Base-by-base conservation (phyloP, 345 rosid species). In the Brassica rapa region DNA sequence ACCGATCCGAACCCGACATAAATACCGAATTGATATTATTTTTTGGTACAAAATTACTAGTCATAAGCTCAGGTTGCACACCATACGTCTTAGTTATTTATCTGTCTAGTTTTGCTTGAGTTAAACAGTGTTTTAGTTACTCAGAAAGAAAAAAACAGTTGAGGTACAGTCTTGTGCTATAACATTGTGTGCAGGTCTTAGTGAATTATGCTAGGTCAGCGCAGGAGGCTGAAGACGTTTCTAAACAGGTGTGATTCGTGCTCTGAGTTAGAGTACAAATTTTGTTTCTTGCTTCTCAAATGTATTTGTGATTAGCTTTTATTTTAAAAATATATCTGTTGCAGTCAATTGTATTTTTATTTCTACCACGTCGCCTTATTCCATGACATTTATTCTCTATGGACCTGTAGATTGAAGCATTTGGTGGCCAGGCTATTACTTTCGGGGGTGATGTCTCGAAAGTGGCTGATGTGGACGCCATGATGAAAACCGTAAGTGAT, bases 401-500 rank as follows among this genome's bases (percentile, higher is more conserved):
- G 60, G 30, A 35, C 29, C 69, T 90, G 78, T 82, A 95, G 99
- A 93, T 95, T 78, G 94, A 93, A 84, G 89, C 86, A 64, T 85
- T 30, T 79, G 94, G 99, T 79, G 99, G 99, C 64, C 83, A 95
- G 81, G 97, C 98, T 82, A 80, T 95, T 78, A 89, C 92, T 63
- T 93, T 91, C 77, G 94, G 99, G 9, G 99, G 99, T 60, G 98
- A 95, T 83, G 99, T 95, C 72, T 93, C 98, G 4, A 90, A 93
- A 83, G 91, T 3, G 30, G 30, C 30, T 27, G 30, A 27, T 27
- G 30, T 27, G 30, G 30, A 27, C 4, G 30, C 30, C 96, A 95
- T 95, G 99, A 89, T 95, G 68, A 91, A 95, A 90, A 81, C 97
- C 59, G 99, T 95, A 70, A 87, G 96, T 62, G 55, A 69, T 66